Evolutionary conservation across 192 early-diverging fungal genomes (phyloP), one percentile per base, ranked within the genome.

Genomic region (Coemansia sp.): DNA sequence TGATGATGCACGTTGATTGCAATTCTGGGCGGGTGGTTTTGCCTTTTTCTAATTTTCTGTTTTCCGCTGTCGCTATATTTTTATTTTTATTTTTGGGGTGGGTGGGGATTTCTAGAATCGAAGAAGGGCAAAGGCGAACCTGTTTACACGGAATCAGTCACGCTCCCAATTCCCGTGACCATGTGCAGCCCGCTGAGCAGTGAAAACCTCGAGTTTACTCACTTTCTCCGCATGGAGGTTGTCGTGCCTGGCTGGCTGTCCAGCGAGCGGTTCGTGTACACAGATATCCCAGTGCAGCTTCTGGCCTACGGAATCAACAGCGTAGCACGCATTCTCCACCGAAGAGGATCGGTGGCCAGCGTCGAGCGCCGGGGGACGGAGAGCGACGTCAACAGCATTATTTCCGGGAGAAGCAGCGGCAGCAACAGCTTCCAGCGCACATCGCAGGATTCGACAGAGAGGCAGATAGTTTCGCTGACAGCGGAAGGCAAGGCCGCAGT

Each of bases 211-310:
- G 74, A 73, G 37, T 81, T 75, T 38, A 61, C 57, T 49, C 79
- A 81, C 62, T 76, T 70, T 64, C 63, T 81, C 45, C 74, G 79
- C 44, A n/a, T 81, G 11, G 79, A 81, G 47, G 66, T 81, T 11
- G 39, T 70, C 16, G n/a, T 81, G 19, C 79, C 79, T 40, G 64
- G 67, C 61, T 76, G 74, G 79, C 45, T 73, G 54, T 70, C 79
- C 37, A 81, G 79, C 68, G 74, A 74, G 26, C 79, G 79, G 45
- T 73, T 50, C 5, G 79, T 76, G 42, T 60, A 67, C 53, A 65
- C 67, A 9, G 79, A 81, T 42, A 26, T 81, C 9, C 79, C 79
- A 2, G 74, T 81, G 9, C 74, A 81, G 68, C 71, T 81, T 44
- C 67, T 81, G 74, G 70, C 79, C 13, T 69, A 59, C 59, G 74